These are phyloP conservation scores for Claviceps africana DNA, from an alignment of 2,329 filamentous ascomycete genomes.

Conservation along the genomic window DNA sequence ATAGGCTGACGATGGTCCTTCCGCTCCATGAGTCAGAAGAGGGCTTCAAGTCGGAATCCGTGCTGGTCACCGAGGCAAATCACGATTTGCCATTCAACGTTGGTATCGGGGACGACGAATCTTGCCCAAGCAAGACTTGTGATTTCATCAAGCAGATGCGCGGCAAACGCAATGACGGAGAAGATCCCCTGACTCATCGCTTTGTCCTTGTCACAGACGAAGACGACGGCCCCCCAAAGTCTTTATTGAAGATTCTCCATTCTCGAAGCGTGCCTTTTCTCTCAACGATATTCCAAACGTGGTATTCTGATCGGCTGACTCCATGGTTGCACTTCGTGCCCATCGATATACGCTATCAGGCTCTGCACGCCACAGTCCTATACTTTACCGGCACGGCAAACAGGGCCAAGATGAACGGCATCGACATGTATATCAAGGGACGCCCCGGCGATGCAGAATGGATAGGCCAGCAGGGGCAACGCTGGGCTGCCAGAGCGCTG, in stretches of 20 bases:
- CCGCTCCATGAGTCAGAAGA: conserved; percentile 23
- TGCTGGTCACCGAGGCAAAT: conserved; percentile 40
- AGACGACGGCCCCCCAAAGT: conserved; percentile 47
- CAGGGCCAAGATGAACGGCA: conserved; percentile 27
- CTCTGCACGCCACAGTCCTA: conserved; percentile 56
- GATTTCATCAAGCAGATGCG: conserved; percentile 17
- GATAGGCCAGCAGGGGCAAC: conserved; percentile 51
- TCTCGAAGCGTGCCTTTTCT: conserved; percentile 57
- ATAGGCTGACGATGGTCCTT: conserved; percentile 42
- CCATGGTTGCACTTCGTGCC: conserved; percentile 76
- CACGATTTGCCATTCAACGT: conserved; percentile 39
- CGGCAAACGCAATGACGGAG: conserved; percentile 22
- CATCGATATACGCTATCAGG: conserved; percentile 58
- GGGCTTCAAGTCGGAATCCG: conserved; percentile 40
- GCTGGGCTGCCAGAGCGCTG: conserved; percentile 50
- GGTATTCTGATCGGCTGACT: conserved; percentile 61
- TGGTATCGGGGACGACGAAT: conserved; percentile 43
- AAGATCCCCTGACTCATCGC: conserved; percentile 46
- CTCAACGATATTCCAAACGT: conserved; percentile 59
- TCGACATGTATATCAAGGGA: conserved; percentile 31
- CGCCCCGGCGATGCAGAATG: conserved; percentile 40
- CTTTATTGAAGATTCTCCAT: conserved; percentile 48
- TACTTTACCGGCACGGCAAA: conserved; percentile 53
- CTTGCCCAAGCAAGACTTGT: conserved; percentile 35
- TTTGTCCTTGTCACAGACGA: conserved; percentile 63